Conservation (phyloP, 2,329 filamentous ascomycete genomes). For the Clarireedia sp. region DNA sequence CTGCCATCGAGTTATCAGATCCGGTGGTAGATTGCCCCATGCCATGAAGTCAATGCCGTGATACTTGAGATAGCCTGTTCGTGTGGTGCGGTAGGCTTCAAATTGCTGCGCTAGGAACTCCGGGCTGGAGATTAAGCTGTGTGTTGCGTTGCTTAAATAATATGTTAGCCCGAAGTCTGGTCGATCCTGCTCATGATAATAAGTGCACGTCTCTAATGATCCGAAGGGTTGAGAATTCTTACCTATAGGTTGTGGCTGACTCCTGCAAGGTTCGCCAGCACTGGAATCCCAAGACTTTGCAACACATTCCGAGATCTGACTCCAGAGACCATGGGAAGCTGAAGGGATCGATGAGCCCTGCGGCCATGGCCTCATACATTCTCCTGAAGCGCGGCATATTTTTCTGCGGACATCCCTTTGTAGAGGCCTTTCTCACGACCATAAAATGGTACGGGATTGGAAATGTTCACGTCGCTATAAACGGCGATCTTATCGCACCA, state of each 20-base stretch:
- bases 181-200: not conserved
- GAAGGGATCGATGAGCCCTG: not conserved
- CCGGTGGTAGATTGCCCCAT: constrained; percentile 14
- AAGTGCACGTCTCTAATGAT: no score
- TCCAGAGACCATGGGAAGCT: not conserved
- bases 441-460: no score
- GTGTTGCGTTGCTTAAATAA: constrained; percentile 1
- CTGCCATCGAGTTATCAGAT: not conserved
- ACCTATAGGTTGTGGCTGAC: constrained; percentile 39
- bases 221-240: no score
- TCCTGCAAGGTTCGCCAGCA: constrained; percentile 38
- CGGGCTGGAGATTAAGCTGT: not conserved
- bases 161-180: constrained; percentile 9
- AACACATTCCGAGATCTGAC: not conserved
- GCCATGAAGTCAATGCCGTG: constrained; percentile 7
- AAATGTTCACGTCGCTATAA: no score
- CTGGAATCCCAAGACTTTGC: constrained; percentile 11
- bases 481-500: no score
- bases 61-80: no score
- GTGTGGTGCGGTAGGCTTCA: not conserved
- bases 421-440: no score
- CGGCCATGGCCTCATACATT: no score
- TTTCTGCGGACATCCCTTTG: no score
- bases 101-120: not conserved
- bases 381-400: no score